Percentiles rank a stretch among this genome's conserved stretches.
phyloP scores from a whole-genome alignment of 495 filamentous ascomycete species.

The Lasiosphaeria hispida region DNA sequence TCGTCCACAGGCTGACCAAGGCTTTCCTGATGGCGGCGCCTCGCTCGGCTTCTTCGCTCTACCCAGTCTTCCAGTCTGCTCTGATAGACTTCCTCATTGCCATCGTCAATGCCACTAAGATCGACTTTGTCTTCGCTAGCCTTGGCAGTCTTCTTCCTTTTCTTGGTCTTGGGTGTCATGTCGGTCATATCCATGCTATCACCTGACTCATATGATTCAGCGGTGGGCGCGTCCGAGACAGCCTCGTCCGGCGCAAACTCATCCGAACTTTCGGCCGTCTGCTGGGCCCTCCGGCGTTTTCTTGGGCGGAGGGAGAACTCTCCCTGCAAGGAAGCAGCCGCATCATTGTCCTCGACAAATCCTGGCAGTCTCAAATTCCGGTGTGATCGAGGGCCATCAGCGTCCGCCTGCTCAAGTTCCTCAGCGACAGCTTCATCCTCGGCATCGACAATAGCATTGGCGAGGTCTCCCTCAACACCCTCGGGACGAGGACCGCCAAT shows the following conservation, averaged over 20 bases:
- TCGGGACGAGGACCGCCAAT: slow-evolving; percentile 54
- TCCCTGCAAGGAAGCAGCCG: slow-evolving; percentile 34
- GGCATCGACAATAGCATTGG: slow-evolving; percentile 71
- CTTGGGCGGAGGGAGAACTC: slow-evolving; percentile 52
- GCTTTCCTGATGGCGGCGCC: slow-evolving; percentile 46
- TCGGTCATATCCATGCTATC: slow-evolving; percentile 42
- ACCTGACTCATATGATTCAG: slow-evolving; percentile 29
- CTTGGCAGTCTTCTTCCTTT: slow-evolving; percentile 42
- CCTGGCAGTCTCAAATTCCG: slow-evolving; percentile 78
- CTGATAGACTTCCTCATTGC: slow-evolving; percentile 83
- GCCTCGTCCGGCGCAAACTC: slow-evolving; percentile 38
- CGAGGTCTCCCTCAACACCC: slow-evolving; percentile 59
- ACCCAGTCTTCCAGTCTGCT: slow-evolving; percentile 73
- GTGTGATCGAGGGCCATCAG: slow-evolving; percentile 65
- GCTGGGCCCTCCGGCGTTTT: slow-evolving; percentile 41
- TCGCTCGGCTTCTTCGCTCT: slow-evolving; percentile 62
- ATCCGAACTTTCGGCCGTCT: slow-evolving; percentile 40
- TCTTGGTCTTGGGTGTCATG: slow-evolving; percentile 30
- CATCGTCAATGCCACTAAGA: slow-evolving; percentile 80
- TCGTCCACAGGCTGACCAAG: slow-evolving; percentile 30
- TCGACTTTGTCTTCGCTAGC: slow-evolving; percentile 55
- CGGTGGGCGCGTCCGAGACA: slow-evolving; percentile 26
- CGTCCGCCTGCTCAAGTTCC: slow-evolving; percentile 56
- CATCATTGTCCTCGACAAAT: slow-evolving; percentile 55
- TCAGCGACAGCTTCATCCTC: slow-evolving; percentile 58